Evolutionary conservation across 2,329 filamentous ascomycete genomes (phyloP).

Genomic region (Cladosporium sp.): DNA sequence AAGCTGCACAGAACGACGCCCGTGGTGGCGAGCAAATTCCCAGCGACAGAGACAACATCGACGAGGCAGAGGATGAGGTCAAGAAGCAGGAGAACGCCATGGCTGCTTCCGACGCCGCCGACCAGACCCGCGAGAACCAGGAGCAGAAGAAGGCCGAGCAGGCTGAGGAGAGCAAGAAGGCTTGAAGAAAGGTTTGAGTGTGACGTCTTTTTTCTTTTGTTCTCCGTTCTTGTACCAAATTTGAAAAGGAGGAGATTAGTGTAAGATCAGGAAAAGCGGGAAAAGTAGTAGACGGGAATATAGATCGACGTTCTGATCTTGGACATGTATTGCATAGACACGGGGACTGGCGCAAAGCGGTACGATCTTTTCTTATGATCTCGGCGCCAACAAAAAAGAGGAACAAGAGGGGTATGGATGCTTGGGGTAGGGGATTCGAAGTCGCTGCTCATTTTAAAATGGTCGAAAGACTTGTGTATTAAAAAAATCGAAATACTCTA

Average conservation of each 20-base stretch:
- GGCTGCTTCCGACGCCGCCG: not conserved
- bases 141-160: not conserved
- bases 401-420: too few relatives aligned
- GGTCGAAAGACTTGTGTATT: too few relatives aligned
- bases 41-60: slow-evolving; percentile 86
- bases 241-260: not conserved
- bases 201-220: not conserved
- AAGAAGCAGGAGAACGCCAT: slow-evolving; percentile 13
- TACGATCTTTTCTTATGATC: too few relatives aligned
- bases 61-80: slow-evolving; percentile 52
- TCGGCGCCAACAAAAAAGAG: too few relatives aligned
- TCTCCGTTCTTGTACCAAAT: not conserved
- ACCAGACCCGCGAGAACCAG: not conserved
- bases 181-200: not conserved
- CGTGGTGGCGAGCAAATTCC: slow-evolving; percentile 37
- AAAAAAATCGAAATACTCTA: too few relatives aligned
- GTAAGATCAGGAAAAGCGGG: not conserved
- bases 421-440: too few relatives aligned
- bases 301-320: too few relatives aligned
- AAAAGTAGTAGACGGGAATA: too few relatives aligned
- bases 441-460: too few relatives aligned
- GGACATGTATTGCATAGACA: too few relatives aligned
- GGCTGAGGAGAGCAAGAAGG: slow-evolving; percentile 6
- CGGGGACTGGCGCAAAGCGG: too few relatives aligned
- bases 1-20: slow-evolving; percentile 85